A percentile compares a stretch with the other conserved stretches of the same genome.
phyloP scores from a whole-genome alignment of 192 early-diverging fungal species.

The Backusella parvicylindrica region DNA sequence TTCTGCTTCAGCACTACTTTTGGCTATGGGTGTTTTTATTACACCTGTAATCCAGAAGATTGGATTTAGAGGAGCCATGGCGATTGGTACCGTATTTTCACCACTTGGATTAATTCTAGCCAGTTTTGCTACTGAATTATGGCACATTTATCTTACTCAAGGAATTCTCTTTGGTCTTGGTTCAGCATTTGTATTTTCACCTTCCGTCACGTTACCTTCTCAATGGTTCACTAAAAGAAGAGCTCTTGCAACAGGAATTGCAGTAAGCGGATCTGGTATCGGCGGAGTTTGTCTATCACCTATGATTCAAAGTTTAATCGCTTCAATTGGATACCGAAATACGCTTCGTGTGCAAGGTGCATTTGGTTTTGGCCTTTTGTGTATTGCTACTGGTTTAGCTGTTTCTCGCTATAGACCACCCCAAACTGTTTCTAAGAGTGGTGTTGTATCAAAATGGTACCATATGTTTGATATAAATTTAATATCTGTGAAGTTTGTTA shows the following conservation, averaged over 20 bases:
- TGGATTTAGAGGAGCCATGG: conserved; percentile 31
- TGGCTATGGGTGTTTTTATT: conserved; percentile 25
- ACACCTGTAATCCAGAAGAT: conserved; percentile 27
- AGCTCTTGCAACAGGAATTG: conserved; percentile 60
- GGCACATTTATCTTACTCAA: conserved; percentile 65
- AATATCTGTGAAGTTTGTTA: conserved; percentile 6
- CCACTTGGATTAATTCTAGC: conserved; percentile 56
- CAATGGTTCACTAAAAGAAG: conserved; percentile 61
- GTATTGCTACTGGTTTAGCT: conserved; percentile 22
- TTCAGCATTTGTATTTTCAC: conserved; percentile 51
- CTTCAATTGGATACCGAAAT: conserved; percentile 35
- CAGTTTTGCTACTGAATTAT: conserved; percentile 57
- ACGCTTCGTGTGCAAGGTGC: conserved; percentile 32
- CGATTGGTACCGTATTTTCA: conserved; percentile 30
- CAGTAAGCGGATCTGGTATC: conserved; percentile 63
- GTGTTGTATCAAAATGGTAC: conserved; percentile 2
- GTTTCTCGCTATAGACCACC: conserved; percentile 19
- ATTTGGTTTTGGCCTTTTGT: conserved; percentile 35
- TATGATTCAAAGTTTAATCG: conserved; percentile 36
- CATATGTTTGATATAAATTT: conserved; percentile 25
- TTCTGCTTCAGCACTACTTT: conserved; percentile 16
- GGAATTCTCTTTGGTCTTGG: conserved; percentile 65
- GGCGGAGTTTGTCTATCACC: conserved; percentile 62
- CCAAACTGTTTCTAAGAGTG: background rate
- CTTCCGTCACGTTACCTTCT: conserved; percentile 55